phyloP scores from a whole-genome alignment of 2,329 filamentous ascomycete genomes.

The Neonectria sp. region DNA sequence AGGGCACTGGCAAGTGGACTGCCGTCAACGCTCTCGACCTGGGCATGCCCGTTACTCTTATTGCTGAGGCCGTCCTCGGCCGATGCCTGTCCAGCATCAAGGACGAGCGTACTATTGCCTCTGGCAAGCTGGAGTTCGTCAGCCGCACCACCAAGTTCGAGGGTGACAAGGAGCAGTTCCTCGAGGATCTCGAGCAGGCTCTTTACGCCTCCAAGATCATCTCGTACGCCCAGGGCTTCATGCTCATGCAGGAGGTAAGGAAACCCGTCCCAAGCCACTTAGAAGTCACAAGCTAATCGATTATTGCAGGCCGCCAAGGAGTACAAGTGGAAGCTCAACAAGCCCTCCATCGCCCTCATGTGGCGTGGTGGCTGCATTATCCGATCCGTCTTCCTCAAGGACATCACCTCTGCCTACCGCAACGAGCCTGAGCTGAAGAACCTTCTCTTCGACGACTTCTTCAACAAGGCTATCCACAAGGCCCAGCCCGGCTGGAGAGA shows the following conservation, averaged over 20 bases:
- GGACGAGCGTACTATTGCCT: constrained; percentile 89
- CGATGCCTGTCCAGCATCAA: constrained; percentile 96
- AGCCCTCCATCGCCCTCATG: constrained; percentile 99
- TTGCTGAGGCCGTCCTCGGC: constrained; percentile 96
- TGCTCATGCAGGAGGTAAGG: constrained; percentile 97
- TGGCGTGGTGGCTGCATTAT: constrained; percentile 99
- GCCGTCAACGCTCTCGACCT: constrained; percentile 99
- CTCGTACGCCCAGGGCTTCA: constrained; percentile 99
- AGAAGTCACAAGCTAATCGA: constrained; percentile 16
- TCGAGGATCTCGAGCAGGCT: constrained; percentile 98
- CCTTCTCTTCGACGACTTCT: constrained; percentile 98
- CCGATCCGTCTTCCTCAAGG: constrained; percentile 99
- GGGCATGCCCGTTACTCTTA: constrained; percentile 98
- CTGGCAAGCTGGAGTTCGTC: constrained; percentile 79
- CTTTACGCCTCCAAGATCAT: constrained; percentile 99
- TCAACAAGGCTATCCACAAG: constrained; percentile 99
- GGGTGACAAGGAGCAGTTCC: constrained; percentile 93
- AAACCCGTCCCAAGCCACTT: neutral
- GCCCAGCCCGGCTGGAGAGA: constrained; percentile 95
- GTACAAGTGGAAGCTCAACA: constrained; percentile 99
- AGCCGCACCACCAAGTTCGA: constrained; percentile 86
- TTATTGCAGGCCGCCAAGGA: constrained; percentile 85
- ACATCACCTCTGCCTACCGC: constrained; percentile 98
- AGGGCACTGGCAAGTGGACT: constrained; percentile 99
- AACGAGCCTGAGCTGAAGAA: constrained; percentile 96